Conservation (phyloP, 2,329 filamentous ascomycete genomes). For the Colletotrichum karsti region DNA sequence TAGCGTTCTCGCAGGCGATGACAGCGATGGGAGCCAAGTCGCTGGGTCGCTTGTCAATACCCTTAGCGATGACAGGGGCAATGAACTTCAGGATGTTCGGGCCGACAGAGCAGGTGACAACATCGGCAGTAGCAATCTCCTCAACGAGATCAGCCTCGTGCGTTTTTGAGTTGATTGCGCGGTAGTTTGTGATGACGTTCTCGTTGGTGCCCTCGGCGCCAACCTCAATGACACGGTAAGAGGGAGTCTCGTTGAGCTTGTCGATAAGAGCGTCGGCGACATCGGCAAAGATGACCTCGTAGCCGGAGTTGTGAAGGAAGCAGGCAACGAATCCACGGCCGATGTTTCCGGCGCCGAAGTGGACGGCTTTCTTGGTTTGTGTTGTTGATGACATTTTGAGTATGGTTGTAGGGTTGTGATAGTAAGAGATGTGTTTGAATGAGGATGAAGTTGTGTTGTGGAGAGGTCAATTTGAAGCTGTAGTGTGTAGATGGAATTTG, state of each 20-base stretch:
- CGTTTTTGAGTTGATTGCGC: constrained; percentile 93
- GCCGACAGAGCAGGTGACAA: constrained; percentile 96
- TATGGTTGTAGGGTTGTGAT: neutral
- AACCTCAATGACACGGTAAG: constrained; percentile 94
- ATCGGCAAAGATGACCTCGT: constrained; percentile 96
- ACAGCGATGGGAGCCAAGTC: constrained; percentile 78
- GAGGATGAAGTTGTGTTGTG: neutral
- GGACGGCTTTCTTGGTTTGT: constrained; percentile 73
- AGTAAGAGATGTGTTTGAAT: neutral
- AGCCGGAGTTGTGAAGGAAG: constrained; percentile 94
- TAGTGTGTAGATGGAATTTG: neutral
- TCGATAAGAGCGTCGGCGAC: constrained; percentile 87
- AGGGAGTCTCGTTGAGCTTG: constrained; percentile 75
- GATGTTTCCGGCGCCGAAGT: constrained; percentile 89
- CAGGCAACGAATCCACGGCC: constrained; percentile 87
- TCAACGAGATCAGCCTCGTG: constrained; percentile 83
- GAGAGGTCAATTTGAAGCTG: neutral
- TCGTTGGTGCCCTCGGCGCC: constrained; percentile 82
- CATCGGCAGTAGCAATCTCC: constrained; percentile 86
- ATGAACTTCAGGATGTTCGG: constrained; percentile 97
- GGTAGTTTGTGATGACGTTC: constrained; percentile 92
- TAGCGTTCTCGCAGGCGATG: constrained; percentile 98
- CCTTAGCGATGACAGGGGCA: constrained; percentile 93
- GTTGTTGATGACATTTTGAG: constrained; percentile 46
- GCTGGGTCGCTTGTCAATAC: constrained; percentile 79